Conservation (phyloP, 768 basidiomycete species). For the Chiua virens region DNA sequence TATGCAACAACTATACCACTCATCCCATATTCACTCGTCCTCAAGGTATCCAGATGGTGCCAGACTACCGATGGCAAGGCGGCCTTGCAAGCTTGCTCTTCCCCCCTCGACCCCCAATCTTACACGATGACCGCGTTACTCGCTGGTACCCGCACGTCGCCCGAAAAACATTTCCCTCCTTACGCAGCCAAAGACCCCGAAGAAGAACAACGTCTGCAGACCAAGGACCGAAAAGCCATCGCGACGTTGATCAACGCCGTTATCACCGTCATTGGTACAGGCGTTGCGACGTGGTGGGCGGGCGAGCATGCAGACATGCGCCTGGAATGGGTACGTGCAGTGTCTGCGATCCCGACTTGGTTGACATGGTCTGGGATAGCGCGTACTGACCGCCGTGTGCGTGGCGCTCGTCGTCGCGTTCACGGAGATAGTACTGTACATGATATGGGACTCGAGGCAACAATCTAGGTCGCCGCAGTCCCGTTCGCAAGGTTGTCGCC, state of each 20-base stretch:
- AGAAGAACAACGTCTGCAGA: constrained; percentile 44
- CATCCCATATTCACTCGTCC: constrained; percentile 63
- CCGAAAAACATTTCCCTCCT: constrained; percentile 64
- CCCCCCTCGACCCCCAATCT: constrained; percentile 48
- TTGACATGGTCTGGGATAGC: constrained; percentile 34
- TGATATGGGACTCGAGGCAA: constrained; percentile 67
- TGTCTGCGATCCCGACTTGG: background rate
- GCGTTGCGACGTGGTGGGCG: constrained; percentile 72
- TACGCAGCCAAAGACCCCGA: constrained; percentile 49
- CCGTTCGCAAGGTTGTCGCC: background rate
- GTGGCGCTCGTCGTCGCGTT: constrained; percentile 66
- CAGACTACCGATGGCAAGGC: constrained; percentile 49
- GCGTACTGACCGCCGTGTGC: constrained; percentile 60
- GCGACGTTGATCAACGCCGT: constrained; percentile 70
- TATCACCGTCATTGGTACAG: constrained; percentile 66
- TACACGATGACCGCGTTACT: constrained; percentile 76
- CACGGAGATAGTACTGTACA: constrained; percentile 66
- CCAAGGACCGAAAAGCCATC: constrained; percentile 63
- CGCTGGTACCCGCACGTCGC: constrained; percentile 77
- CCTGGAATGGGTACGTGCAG: constrained; percentile 69
- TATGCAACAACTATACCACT: constrained; percentile 26
- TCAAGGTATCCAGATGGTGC: constrained; percentile 66
- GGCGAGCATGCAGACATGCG: constrained; percentile 62
- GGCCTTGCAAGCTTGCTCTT: constrained; percentile 39
- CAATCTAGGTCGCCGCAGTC: constrained; percentile 13